phyloP scores from a whole-genome alignment of 148 eudicot species.

The Cornus kousa region DNA sequence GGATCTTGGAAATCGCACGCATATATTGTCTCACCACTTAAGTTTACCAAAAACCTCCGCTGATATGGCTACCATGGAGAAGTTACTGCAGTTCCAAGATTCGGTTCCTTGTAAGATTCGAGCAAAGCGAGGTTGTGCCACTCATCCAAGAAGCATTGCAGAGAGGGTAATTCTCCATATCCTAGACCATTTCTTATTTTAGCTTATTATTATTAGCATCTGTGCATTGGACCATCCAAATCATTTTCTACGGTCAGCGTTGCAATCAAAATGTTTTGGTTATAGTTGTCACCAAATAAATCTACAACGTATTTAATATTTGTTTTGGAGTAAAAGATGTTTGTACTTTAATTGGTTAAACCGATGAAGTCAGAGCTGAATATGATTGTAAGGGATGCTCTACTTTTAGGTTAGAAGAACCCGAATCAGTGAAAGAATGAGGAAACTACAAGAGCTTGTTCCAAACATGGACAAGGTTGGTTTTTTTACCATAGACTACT shows the following conservation, averaged over 20 bases:
- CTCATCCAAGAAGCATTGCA: constrained; percentile 97
- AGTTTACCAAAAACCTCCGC: constrained; percentile 74
- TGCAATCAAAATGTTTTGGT: neutral
- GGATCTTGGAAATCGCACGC: constrained; percentile 38
- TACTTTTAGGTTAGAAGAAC: constrained; percentile 71
- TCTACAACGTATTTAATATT: neutral
- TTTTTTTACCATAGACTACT: neutral
- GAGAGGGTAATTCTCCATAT: constrained; percentile 61
- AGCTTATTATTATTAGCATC: neutral
- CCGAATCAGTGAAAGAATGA: constrained; percentile 85
- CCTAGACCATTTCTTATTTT: neutral
- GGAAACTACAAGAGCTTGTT: constrained; percentile 84
- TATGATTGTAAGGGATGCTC: neutral
- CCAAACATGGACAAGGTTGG: constrained; percentile 97
- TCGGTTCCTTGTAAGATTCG: constrained; percentile 87
- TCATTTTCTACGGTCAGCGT: neutral
- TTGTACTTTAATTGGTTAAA: neutral
- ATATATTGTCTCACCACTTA: constrained; percentile 63
- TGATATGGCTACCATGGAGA: constrained; percentile 68
- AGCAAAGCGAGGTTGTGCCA: constrained; percentile 94
- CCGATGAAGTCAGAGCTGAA: neutral
- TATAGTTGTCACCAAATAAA: neutral
- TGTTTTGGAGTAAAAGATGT: neutral
- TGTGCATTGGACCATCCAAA: neutral
- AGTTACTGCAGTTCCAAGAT: constrained; percentile 69